Evolutionary conservation across 108 stramenopile species (phyloP).

Genomic region (Cyclotella sp.): DNA sequence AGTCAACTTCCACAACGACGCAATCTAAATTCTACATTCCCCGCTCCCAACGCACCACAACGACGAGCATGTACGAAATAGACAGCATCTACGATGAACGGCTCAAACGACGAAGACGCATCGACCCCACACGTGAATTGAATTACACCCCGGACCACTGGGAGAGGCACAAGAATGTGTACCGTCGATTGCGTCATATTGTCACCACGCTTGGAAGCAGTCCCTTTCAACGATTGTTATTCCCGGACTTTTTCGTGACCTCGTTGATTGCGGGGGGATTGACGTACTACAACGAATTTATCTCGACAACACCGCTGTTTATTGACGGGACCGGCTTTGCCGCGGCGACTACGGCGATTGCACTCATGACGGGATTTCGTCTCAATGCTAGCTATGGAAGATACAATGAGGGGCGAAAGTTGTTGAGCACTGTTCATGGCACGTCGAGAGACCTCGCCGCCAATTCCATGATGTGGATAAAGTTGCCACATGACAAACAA

Average conservation of each 20-base stretch:
- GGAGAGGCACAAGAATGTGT: conserved; percentile 59
- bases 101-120: conserved; percentile 41
- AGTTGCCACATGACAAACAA: conserved; percentile 14
- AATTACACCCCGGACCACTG: conserved; percentile 50
- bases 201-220: conserved; percentile 29
- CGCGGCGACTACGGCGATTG: conserved; percentile 63
- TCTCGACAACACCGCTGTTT: conserved; percentile 1
- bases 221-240: conserved; percentile 58
- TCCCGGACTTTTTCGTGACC: conserved; percentile 58
- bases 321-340: conserved; percentile 42
- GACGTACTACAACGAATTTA: conserved; percentile 58
- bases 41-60: conserved; percentile 22
- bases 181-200: conserved; percentile 51
- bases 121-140: conserved; percentile 61
- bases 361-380: conserved; percentile 61
- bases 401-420: conserved; percentile 52
- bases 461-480: conserved; percentile 59
- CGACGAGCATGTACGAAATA: conserved; percentile 40
- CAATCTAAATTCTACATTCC: conserved; percentile 42
- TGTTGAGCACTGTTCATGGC: conserved; percentile 39
- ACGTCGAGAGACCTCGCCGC: conserved; percentile 53
- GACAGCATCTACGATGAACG: conserved; percentile 39
- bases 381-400: conserved; percentile 59
- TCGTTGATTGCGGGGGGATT: conserved; percentile 47
- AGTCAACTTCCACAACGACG: background rate